These are phyloP conservation scores for Cryptococcus hybrid DNA, from an alignment of 1,284 basidiomycete genomes.

Conservation along the genomic window DNA sequence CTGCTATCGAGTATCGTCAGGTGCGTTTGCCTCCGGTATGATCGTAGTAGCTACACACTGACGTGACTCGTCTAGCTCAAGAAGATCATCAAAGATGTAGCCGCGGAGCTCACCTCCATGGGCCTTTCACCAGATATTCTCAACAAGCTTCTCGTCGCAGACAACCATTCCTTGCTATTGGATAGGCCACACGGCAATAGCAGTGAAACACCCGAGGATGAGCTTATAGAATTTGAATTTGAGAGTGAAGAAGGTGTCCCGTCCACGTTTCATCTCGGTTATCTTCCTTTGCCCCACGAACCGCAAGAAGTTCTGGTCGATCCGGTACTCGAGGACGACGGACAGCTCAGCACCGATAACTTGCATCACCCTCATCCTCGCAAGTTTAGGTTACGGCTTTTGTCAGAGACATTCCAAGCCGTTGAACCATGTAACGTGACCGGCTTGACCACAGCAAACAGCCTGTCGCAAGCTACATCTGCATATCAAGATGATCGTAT, in stretches of 20 bases:
- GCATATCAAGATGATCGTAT: too few species aligned
- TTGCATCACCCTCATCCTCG: conserved; percentile 16
- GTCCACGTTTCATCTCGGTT: neutral
- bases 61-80: conserved; percentile 63
- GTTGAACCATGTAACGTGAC: neutral
- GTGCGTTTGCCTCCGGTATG: conserved; percentile 49
- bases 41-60: neutral
- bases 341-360: neutral
- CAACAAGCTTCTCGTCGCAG: conserved; percentile 53
- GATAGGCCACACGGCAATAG: neutral
- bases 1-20: conserved; percentile 82
- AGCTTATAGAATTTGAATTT: conserved; percentile 46
- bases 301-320: too few species aligned
- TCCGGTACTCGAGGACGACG: too few species aligned
- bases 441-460: too few species aligned
- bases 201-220: conserved; percentile 11
- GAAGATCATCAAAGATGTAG: conserved; percentile 85
- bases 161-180: neutral
- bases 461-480: too few species aligned
- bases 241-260: conserved; percentile 33
- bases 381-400: conserved; percentile 33
- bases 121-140: conserved; percentile 67
- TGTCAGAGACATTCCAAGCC: conserved; percentile 15
- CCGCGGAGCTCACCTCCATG: conserved; percentile 72
- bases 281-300: too few species aligned